phyloP scores from a whole-genome alignment of 768 basidiomycete species.

The Epithele typhae region DNA sequence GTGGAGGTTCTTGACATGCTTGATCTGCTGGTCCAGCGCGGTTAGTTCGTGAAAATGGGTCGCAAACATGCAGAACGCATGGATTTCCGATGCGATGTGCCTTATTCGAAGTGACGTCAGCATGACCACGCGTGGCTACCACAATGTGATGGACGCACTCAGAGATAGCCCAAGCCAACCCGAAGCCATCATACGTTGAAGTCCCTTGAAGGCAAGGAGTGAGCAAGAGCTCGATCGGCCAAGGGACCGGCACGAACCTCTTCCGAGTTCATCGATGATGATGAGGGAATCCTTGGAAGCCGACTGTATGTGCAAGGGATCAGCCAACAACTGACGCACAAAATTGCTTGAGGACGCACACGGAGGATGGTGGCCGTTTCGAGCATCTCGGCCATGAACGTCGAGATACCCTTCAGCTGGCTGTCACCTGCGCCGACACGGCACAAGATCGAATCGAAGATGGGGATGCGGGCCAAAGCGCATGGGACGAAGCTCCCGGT shows the following conservation, averaged over 20 bases:
- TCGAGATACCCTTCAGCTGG: conserved; percentile 95
- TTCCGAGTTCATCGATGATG: conserved; percentile 95
- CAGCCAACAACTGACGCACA: background rate
- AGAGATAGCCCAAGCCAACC: conserved; percentile 97
- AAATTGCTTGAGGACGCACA: conserved; percentile 36
- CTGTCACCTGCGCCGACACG: conserved; percentile 97
- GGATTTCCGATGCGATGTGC: conserved; percentile 88
- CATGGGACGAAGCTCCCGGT: conserved; percentile 95
- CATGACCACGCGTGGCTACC: too few species aligned
- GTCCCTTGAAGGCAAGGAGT: conserved; percentile 51
- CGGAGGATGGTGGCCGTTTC: conserved; percentile 95
- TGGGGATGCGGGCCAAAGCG: conserved; percentile 75
- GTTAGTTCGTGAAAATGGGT: conserved; percentile 99
- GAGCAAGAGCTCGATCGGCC: background rate
- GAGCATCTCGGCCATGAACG: conserved; percentile 99
- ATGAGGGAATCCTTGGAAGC: conserved; percentile 91
- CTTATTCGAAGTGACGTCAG: conserved; percentile 33
- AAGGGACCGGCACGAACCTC: conserved; percentile 45
- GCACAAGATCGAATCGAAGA: conserved; percentile 94
- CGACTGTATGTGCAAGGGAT: conserved; percentile 44
- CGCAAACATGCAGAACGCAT: conserved; percentile 93
- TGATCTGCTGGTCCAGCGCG: conserved; percentile 78
- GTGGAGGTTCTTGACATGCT: conserved; percentile 90
- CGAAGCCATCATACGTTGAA: conserved; percentile 96
- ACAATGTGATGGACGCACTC: conserved; percentile 54